Base-by-base conservation (phyloP, 495 filamentous ascomycete genomes). In the Thozetella sp. region DNA sequence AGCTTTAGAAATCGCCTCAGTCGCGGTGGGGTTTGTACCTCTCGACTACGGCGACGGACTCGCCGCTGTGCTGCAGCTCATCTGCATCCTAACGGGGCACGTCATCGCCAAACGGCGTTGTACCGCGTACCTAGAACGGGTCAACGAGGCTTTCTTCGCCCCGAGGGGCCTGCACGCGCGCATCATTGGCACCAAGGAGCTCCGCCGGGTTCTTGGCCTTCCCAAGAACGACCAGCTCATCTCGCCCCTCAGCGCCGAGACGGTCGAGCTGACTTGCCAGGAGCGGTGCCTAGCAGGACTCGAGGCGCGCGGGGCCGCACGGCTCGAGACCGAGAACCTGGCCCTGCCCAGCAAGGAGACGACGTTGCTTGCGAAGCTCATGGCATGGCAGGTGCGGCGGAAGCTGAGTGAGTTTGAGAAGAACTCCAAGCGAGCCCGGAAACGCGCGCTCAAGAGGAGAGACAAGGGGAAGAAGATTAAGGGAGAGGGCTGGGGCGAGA, bases 91-190 rank as follows among this genome's bases (percentile, higher is more conserved):
- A 22, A 55, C 53, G n/a, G 37, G 57, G 1, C 19, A 19, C 20
- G 60, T 48, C 6, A 54, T 63, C 22, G 59, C 55, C 22, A 23
- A 64, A 26, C 56, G 27, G 24, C 63, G 59, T 20, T 54, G 22
- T 2, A 55, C 57, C 24, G 53, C 51, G 22, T 71, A 61, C 25
- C 22, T 68, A 17, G 24, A 6, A 26, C 43, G 50, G 22, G 60
- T 65, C 55, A 71, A 67, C 34, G 66, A 62, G 25, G 51, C 53
- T 13, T 68, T 60, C 55, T 68, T 66, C 30, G 62, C 61, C 43
- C 63, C 63, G 17, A 61, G 68, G 27, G 60, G 63, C 30, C 53
- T 71, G 10, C 66, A 67, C 45, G 56, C 48, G 17, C 53, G 61
- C 22, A 63, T 67, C 51, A 51, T 61, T 19, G 23, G 26, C 53